Evolutionary conservation across 2,329 filamentous ascomycete genomes (phyloP), one percentile per base, ranked within the genome.

Genomic region (Nothopassalora personata): DNA sequence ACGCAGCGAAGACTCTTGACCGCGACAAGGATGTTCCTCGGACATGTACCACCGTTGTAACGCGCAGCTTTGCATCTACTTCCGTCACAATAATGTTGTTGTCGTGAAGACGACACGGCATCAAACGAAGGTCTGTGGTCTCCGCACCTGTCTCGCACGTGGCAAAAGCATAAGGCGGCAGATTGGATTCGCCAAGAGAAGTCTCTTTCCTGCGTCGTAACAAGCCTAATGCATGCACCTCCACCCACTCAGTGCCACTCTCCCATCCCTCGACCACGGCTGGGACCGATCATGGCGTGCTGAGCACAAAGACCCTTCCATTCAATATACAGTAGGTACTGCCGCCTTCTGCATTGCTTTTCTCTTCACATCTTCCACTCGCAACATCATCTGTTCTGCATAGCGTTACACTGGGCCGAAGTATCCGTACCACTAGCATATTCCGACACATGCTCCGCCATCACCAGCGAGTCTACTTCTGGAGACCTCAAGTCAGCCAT

Each of bases 401-500:
- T 33, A 19, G 30, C 19, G 8, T 13, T n/a, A 5, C 36, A 30
- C 3, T 28, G n/a, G 15, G 1, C 19, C 36, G 13, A 36, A 13
- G 23, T 19, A 19, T 49, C 46, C 43, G 31, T 34, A 18, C 43
- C 15, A 47, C 51, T 15, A 23, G 23, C 23, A 23, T 30, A 48
- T 13, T 11, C 8, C 33, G 23, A 34, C 48, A 56, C 43, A 61
- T 62, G 62, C 43, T 57, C 33, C 51, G 23, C 18, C 3, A 43
- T 23, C 36, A 56, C 33, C 50, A 46, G 36, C 60, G 50, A 51
- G 19, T 30, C 45, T 59, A 57, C 54, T 60, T 58, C 53, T 64
- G 56, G 54, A 59, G 58, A 60, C 59, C 60, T 9, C 45, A 60
- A 18, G 33, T 56, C 46, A 57, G 58, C 56, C 39, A 74, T 74